Conservation (phyloP, 2,329 filamentous ascomycete genomes). For the Botrytis byssoidea region DNA sequence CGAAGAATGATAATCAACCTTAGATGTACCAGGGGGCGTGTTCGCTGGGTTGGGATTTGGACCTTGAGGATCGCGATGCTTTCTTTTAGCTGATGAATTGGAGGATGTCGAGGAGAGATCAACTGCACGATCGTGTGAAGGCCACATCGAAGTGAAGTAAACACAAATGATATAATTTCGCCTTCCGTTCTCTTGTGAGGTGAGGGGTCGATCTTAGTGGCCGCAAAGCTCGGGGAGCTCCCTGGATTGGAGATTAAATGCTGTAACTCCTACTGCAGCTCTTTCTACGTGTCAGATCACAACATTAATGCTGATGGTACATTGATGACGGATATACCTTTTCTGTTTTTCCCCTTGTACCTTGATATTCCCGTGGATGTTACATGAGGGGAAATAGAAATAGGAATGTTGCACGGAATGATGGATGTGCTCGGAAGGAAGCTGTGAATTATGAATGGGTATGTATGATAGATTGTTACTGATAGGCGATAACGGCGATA, state of each 20-base stretch:
- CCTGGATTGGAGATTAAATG: conserved; percentile 13
- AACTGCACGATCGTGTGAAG: conserved; percentile 31
- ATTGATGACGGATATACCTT: not conserved
- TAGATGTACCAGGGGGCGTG: not conserved
- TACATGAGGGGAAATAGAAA: conserved; percentile 5
- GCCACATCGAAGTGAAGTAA: conserved; percentile 36
- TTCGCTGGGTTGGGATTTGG: conserved; percentile 18
- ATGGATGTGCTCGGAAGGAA: not conserved
- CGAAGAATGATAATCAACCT: conserved; percentile 43
- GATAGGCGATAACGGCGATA: conserved; percentile 19
- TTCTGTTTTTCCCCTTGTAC: not conserved
- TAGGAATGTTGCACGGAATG: not conserved
- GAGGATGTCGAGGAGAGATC: conserved; percentile 27
- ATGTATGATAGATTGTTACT: not conserved
- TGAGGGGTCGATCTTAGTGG: conserved; percentile 21
- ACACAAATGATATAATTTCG: conserved; percentile 30
- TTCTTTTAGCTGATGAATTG: conserved; percentile 26
- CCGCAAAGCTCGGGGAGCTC: conserved; percentile 2
- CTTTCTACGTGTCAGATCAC: conserved; percentile 15
- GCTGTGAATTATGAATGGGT: not conserved
- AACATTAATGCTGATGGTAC: conserved; percentile 15
- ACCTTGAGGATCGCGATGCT: conserved; percentile 23
- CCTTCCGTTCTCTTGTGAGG: conserved; percentile 16
- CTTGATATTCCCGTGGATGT: not conserved
- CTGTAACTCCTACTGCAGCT: conserved; percentile 12